Evolutionary conservation across 2,329 filamentous ascomycete genomes (phyloP).

Genomic region (Exophiala sp.): DNA sequence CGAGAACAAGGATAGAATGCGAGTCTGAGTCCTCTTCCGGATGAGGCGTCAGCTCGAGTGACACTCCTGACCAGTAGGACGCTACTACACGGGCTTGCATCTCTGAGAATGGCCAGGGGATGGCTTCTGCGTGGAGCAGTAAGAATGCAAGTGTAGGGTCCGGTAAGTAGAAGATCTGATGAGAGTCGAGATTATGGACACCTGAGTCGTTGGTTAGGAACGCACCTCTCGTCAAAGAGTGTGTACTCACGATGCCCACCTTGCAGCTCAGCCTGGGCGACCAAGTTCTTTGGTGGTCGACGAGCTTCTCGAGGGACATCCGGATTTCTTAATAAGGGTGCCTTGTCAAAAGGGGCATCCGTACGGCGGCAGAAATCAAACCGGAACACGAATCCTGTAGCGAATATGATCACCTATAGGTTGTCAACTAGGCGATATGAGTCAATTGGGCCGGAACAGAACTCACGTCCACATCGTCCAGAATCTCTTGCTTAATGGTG

Average conservation of each 20-base stretch:
- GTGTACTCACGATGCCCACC: conserved; percentile 8
- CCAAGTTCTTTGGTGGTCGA: conserved; percentile 4
- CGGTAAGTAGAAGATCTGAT: conserved; percentile 12
- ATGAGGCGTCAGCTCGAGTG: conserved; percentile 7
- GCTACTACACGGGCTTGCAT: conserved; percentile 10
- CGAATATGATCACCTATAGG: conserved; percentile 9
- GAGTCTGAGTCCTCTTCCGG: conserved; percentile 9
- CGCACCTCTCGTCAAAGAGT: neutral
- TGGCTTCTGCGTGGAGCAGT: conserved; percentile 12
- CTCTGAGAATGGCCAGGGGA: conserved; percentile 12
- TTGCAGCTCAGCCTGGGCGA: neutral
- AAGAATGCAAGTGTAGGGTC: conserved; percentile 8
- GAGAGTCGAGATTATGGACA: conserved; percentile 9
- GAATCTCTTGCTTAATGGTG: conserved; percentile 3
- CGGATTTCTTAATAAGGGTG: conserved; percentile 1
- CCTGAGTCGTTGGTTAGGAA: neutral
- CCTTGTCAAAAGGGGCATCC: conserved; percentile 4
- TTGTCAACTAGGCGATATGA: neutral
- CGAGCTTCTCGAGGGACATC: neutral
- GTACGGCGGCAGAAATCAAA: conserved; percentile 8
- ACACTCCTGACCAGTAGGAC: conserved; percentile 6
- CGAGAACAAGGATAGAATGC: conserved; percentile 7
- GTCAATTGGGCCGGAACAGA: neutral
- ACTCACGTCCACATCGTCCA: conserved; percentile 12
- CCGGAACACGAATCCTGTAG: conserved; percentile 10